Percentiles rank a stretch among this genome's conserved stretches.
Conservation (phyloP, 2,329 filamentous ascomycete genomes). For the Fusarium sp. region DNA sequence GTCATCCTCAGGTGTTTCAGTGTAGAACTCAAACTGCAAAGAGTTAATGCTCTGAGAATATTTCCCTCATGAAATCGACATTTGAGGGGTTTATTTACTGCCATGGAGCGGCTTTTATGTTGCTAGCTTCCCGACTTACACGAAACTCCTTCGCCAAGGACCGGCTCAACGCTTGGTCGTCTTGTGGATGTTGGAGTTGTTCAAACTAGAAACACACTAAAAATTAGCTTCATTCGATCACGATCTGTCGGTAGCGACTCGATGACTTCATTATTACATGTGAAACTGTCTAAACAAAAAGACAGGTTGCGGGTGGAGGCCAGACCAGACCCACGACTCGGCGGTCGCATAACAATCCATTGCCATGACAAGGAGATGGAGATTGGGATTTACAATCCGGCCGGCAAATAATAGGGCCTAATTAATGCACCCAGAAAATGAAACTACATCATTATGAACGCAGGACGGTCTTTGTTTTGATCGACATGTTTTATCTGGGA, state of each 20-base stretch:
- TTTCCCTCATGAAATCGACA: conserved; percentile 17
- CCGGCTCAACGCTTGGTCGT: conserved; percentile 13
- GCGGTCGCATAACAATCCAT: conserved; percentile 5
- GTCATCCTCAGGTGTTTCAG: not conserved
- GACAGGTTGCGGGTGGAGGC: conserved; percentile 11
- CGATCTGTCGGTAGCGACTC: conserved; percentile 15
- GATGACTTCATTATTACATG: conserved; percentile 34
- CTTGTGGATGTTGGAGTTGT: not conserved
- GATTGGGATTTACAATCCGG: conserved; percentile 1
- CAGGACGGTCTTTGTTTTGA: not conserved
- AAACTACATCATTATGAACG: conserved; percentile 27
- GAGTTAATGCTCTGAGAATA: not conserved
- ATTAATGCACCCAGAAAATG: conserved; percentile 2
- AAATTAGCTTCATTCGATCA: conserved; percentile 1
- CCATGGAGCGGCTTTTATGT: not conserved
- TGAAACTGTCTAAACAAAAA: conserved; percentile 4
- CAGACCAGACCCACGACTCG: conserved; percentile 4
- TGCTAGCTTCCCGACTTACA: conserved; percentile 15
- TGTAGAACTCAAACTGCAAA: not conserved
- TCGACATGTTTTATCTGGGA: conserved; percentile 18
- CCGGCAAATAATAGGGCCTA: not conserved
- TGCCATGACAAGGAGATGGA: conserved; percentile 20
- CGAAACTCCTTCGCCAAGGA: conserved; percentile 7
- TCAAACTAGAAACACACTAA: conserved; percentile 1
- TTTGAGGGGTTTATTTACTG: conserved; percentile 26